Evolutionary conservation across 2,329 filamentous ascomycete genomes (phyloP).

Genomic region (Xylariaceae sp.): DNA sequence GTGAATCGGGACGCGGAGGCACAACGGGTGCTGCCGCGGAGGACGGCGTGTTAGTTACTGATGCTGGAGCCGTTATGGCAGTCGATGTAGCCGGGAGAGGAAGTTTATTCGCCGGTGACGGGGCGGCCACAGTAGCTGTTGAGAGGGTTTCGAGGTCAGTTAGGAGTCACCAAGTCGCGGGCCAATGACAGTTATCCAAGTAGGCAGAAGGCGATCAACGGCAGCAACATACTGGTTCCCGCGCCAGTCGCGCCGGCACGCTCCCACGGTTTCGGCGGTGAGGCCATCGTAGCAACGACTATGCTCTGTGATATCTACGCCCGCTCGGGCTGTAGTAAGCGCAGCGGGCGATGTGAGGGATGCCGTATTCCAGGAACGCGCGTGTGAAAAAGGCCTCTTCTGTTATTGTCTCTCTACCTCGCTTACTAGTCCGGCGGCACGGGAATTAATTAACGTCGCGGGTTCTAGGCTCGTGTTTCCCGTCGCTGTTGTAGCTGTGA

Average conservation of each 20-base stretch:
- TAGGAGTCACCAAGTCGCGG: neutral
- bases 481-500: neutral
- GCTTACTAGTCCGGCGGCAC: neutral
- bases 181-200: conserved; percentile 11
- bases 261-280: conserved; percentile 98
- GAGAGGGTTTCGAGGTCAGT: conserved; percentile 32
- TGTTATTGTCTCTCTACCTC: neutral
- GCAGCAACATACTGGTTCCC: conserved; percentile 40
- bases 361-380: neutral
- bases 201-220: conserved; percentile 12
- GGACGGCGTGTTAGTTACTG: conserved; percentile 29
- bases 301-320: conserved; percentile 3
- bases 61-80: conserved; percentile 36
- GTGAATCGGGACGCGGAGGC: conserved; percentile 73
- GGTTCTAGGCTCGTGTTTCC: neutral
- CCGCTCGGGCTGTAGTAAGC: conserved; percentile 12
- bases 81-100: conserved; percentile 39
- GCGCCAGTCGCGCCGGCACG: conserved; percentile 63
- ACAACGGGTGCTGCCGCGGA: conserved; percentile 57
- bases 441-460: neutral
- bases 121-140: conserved; percentile 31
- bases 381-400: neutral
- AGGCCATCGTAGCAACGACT: conserved; percentile 48
- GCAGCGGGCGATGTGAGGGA: conserved; percentile 9
- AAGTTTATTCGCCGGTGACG: conserved; percentile 40